phyloP scores from a whole-genome alignment of 495 filamentous ascomycete species.

The Penicillium odoratum region DNA sequence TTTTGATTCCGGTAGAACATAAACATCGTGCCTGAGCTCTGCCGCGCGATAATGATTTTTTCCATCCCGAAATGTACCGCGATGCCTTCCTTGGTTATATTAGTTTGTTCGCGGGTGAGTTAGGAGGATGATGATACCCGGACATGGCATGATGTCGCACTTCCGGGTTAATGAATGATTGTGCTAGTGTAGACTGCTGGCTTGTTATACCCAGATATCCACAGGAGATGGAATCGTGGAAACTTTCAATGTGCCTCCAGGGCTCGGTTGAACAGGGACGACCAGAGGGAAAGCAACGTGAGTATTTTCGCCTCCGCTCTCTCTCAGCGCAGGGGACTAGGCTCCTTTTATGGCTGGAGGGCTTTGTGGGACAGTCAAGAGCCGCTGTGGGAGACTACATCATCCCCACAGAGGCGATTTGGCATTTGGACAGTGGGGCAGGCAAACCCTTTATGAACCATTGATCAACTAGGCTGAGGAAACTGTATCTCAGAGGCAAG shows the following conservation, averaged over 20 bases:
- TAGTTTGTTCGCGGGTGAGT: background rate
- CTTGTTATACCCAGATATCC: background rate
- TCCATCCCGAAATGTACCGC: background rate
- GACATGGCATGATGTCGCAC: background rate
- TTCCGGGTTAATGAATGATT: background rate
- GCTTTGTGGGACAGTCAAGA: background rate
- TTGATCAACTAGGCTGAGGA: background rate
- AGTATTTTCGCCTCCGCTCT: background rate
- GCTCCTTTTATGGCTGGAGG: conserved; percentile 1
- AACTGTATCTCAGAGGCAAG: background rate
- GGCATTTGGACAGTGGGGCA: conserved; percentile 7
- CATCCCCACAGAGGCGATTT: conserved; percentile 12
- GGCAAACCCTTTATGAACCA: background rate
- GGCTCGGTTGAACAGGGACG: background rate
- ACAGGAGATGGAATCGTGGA: background rate
- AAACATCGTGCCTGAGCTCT: background rate
- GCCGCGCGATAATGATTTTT: background rate
- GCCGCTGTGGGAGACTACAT: conserved; percentile 13
- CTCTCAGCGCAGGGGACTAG: background rate
- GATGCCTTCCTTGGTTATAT: background rate
- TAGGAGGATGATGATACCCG: background rate
- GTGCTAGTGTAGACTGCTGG: background rate
- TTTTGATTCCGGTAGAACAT: background rate
- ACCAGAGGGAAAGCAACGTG: background rate
- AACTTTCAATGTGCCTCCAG: background rate